Evolutionary conservation across 2,329 filamentous ascomycete genomes (phyloP), one percentile per base, ranked within the genome.

Genomic region (Fusarium equiseti): DNA sequence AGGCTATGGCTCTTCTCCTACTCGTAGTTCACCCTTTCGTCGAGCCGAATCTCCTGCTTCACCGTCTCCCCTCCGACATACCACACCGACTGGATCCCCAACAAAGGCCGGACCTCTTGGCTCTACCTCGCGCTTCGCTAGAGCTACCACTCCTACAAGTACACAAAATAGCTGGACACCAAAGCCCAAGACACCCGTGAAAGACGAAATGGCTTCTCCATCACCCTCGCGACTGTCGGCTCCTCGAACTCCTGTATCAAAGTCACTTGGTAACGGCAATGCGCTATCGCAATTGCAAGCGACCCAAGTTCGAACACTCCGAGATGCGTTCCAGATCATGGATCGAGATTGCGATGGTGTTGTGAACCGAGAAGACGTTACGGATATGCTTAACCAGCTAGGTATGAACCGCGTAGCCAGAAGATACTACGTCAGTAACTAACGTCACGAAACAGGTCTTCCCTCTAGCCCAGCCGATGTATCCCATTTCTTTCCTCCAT

Each of bases 241-340:
- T n/a, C 66, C 77, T 7, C 77, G 78, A 27, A 74, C 76, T 16
- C 67, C 78, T 12, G 73, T 77, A 22, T 68, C 81, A 27, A 80
- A 81, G 42, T 75, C 81, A 8, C 76, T 83, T 43, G 79, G 79
- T 6, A 80, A 83, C 57, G 83, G 84, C 35, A 89, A 86, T 73
- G 85, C 89, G 16, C 83, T 94, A 46, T 90, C 91, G 5, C 91
- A 92, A 76, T 82, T 98, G 44, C 92, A 95, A 40, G 90, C 93
- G 4, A 86, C 92, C 5, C 93, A 98, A 74, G 89, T 98, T 38
- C 90, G 95, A 76, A 93, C 93, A 74, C 88, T 99, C 81, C 89
- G 96, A 66, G 95, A 98, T 78, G 94, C 92, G 0, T 99, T 98
- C 80, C 93, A 97, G 80, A 94, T 98, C 63, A 86, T 99, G 49